Evolutionary conservation across 176 grass and related monocot genomes (phyloP).

Genomic region (Bolboschoenus planiculmis): DNA sequence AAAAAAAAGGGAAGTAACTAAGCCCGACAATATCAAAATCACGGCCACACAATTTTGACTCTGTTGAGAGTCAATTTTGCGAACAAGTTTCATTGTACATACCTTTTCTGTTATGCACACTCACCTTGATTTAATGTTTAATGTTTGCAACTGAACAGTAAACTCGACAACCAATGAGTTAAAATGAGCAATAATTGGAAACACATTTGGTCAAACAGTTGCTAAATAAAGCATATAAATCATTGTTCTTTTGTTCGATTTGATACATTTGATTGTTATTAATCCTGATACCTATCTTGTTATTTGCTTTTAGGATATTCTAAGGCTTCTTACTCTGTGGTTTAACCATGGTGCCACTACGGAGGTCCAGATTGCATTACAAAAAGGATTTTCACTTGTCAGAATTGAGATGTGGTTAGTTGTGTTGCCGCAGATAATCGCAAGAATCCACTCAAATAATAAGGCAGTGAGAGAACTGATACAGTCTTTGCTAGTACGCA

Average conservation of each 20-base stretch:
- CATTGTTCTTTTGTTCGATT: slow-evolving; percentile 24
- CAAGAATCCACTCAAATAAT: slow-evolving; percentile 98
- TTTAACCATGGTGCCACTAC: slow-evolving; percentile 83
- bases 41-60: neutral
- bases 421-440: slow-evolving; percentile 97
- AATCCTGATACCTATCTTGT: neutral
- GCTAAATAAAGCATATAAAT: neutral
- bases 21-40: neutral
- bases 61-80: neutral
- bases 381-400: slow-evolving; percentile 84
- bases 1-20: neutral
- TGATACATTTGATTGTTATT: neutral
- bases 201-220: neutral
- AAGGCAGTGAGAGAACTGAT: slow-evolving; percentile 88
- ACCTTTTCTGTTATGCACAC: neutral
- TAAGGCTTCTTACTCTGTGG: slow-evolving; percentile 93
- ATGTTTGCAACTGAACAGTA: neutral
- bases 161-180: neutral
- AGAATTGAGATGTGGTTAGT: slow-evolving; percentile 99
- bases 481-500: slow-evolving; percentile 82
- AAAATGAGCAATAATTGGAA: neutral
- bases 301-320: slow-evolving; percentile 72
- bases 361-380: slow-evolving; percentile 83
- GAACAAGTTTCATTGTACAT: neutral
- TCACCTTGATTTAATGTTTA: neutral